Evolutionary conservation across 352 stramenopile genomes (phyloP).

Genomic region (Globisporangium abappressorium): DNA sequence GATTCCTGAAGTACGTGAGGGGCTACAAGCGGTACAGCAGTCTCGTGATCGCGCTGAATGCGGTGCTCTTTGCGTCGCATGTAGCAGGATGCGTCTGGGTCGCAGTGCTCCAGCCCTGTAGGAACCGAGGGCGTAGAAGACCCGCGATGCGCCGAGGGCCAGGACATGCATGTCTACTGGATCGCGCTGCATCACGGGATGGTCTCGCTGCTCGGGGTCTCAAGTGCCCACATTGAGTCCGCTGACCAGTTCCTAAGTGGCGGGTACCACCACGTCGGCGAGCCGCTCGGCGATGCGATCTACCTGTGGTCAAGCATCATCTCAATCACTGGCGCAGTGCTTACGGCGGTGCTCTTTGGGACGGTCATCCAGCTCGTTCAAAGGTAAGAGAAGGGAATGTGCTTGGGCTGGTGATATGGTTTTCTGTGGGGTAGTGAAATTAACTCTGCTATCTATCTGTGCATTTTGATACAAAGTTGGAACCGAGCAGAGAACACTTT

Average conservation of each 20-base stretch:
- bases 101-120: constrained; percentile 45
- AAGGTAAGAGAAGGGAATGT: constrained; percentile 23
- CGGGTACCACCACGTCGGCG: constrained; percentile 29
- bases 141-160: constrained; percentile 26
- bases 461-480: constrained; percentile 24
- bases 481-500: constrained; percentile 65
- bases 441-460: neutral
- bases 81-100: constrained; percentile 60
- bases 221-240: constrained; percentile 39
- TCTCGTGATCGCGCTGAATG: constrained; percentile 47
- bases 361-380: constrained; percentile 61
- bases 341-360: constrained; percentile 49
- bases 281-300: constrained; percentile 14
- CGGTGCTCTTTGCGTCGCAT: constrained; percentile 49
- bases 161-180: constrained; percentile 51
- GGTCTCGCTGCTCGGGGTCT: constrained; percentile 50
- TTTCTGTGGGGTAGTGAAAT: neutral
- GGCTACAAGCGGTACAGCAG: constrained; percentile 62
- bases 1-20: constrained; percentile 57
- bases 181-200: constrained; percentile 56
- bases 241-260: constrained; percentile 49
- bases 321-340: constrained; percentile 41
- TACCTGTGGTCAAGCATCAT: constrained; percentile 46
- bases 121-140: constrained; percentile 18
- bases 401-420: neutral